Evolutionary conservation across 2,329 filamentous ascomycete genomes (phyloP), one percentile per base, ranked within the genome.

Genomic region (Aspergillus persii): DNA sequence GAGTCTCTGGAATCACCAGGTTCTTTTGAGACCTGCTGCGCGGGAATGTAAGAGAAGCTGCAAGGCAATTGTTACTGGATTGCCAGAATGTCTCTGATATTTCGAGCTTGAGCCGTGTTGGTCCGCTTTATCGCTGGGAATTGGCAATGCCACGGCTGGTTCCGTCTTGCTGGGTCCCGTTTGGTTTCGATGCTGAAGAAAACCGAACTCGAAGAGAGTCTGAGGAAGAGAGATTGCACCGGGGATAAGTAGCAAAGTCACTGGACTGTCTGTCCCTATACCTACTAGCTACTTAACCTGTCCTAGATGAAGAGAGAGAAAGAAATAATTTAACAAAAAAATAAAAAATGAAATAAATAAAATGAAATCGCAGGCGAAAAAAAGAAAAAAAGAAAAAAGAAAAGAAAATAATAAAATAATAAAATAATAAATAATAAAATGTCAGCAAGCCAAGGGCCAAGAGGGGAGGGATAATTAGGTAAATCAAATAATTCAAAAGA

Each of bases 21-120:
- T 57, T 60, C 49, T 56, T 53, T 58, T 58, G 60, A 63, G 56
- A 62, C 58, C 61, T 63, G 61, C 60, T 62, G 64, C 61, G 60
- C 58, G 54, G 57, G 62, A 63, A 62, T 58, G 61, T 61, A 61
- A 61, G 57, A 64, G 60, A 59, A 58, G 56, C 63, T 66, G 65
- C 65, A 67, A 67, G 63, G 63, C 62, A 65, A 62, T 59, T 58
- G 50, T 58, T 53, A 61, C 51, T 47, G 57, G 57, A 39, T 56
- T 41, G 57, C 56, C 51, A 60, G 52, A 61, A 58, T 64, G 63
- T 62, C 54, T 61, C 59, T 62, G 54, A 56, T 53, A 58, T 54
- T 58, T 39, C 51, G 50, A 59, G 59, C 51, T 61, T 55, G 46
- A 36, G 56, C 53, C 41, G 50, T 48, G 57, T 41, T 57, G 51